phyloP scores from a whole-genome alignment of 352 stramenopile species.

The Phytophthora parvispora region DNA sequence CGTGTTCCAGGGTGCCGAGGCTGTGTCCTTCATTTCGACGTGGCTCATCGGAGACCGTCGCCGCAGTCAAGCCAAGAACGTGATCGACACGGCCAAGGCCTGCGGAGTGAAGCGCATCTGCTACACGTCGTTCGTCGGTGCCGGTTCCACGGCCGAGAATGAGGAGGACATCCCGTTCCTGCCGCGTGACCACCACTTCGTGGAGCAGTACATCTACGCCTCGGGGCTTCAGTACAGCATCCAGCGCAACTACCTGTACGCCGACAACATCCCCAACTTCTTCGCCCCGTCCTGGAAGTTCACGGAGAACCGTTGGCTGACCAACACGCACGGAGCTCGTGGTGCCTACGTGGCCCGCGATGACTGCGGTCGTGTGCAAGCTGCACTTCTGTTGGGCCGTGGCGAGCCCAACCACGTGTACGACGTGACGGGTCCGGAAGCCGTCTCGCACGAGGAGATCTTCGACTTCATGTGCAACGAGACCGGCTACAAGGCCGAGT shows the following conservation, averaged over 20 bases:
- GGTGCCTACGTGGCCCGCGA: slow-evolving; percentile 29
- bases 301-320: slow-evolving; percentile 30
- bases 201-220: slow-evolving; percentile 31
- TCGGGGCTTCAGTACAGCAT: slow-evolving; percentile 40
- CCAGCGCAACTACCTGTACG: slow-evolving; percentile 37
- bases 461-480: slow-evolving; percentile 21
- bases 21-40: slow-evolving; percentile 31
- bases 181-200: slow-evolving; percentile 33
- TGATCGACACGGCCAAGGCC: slow-evolving; percentile 22
- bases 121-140: slow-evolving; percentile 29
- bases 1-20: slow-evolving; percentile 26
- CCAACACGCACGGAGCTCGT: slow-evolving; percentile 17
- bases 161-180: slow-evolving; percentile 36
- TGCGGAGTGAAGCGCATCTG: slow-evolving; percentile 31
- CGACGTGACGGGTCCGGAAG: slow-evolving; percentile 13
- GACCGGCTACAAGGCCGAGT: slow-evolving; percentile 17
- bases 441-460: slow-evolving; percentile 13
- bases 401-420: slow-evolving; percentile 24
- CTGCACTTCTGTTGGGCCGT: slow-evolving; percentile 5
- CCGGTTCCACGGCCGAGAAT: slow-evolving; percentile 16
- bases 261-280: slow-evolving; percentile 34
- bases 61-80: slow-evolving; percentile 31
- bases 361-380: slow-evolving; percentile 17
- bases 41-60: slow-evolving; percentile 37
- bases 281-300: slow-evolving; percentile 40